Evolutionary conservation across 345 rosid genomes (phyloP).

Genomic region (Eucalyptus pauciflora): DNA sequence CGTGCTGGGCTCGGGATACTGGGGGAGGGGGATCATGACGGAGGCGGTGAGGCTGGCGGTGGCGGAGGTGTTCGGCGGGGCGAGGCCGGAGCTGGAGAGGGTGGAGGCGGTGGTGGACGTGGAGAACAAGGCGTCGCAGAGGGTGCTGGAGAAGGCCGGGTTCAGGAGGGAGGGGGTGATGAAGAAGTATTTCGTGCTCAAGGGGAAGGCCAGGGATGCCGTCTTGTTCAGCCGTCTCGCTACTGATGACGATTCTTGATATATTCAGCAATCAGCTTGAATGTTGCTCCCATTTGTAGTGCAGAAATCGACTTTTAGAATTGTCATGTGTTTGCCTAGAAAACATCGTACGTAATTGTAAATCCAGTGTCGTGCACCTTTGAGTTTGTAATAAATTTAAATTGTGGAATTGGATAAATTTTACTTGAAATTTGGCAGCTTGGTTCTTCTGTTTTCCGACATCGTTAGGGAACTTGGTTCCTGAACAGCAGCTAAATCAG

Average conservation of each 20-base stretch:
- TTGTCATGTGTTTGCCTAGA: background rate
- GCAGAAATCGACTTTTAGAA: background rate
- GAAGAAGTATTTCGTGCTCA: constrained; percentile 2
- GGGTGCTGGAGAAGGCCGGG: constrained; percentile 28
- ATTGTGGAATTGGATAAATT: background rate
- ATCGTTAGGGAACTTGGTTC: background rate
- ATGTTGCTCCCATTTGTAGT: background rate
- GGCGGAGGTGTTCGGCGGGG: background rate
- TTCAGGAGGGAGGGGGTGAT: constrained; percentile 23
- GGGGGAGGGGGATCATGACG: constrained; percentile 25
- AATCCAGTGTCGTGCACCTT: background rate
- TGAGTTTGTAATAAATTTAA: background rate
- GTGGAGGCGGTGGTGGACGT: constrained; percentile 23
- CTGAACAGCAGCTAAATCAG: background rate
- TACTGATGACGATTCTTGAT: background rate
- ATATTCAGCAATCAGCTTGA: background rate
- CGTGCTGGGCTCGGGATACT: constrained; percentile 6
- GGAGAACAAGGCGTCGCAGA: constrained; percentile 16
- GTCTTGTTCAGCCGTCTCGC: constrained; percentile 19
- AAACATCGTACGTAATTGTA: background rate
- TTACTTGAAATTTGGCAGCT: background rate
- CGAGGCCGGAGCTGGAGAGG: constrained; percentile 19
- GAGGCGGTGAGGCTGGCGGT: constrained; percentile 15
- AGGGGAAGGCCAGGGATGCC: constrained; percentile 11
- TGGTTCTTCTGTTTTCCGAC: background rate